phyloP scores from a whole-genome alignment of 176 grass and related monocot species.

The Aegilops umbellulata region DNA sequence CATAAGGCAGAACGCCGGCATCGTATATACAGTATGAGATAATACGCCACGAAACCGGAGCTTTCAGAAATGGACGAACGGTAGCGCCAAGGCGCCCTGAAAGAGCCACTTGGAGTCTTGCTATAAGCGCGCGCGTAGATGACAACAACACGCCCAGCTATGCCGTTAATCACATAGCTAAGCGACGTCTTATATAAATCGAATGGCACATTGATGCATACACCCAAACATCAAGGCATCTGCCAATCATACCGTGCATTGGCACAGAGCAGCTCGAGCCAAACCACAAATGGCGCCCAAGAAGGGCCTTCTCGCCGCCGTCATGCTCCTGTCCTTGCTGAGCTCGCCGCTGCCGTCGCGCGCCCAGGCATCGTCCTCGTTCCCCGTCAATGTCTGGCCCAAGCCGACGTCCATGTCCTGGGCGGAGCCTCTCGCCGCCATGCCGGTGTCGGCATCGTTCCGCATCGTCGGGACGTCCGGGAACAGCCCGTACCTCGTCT shows the following conservation, averaged over 20 bases:
- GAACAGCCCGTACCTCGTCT: constrained; percentile 49
- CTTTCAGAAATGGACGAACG: constrained; percentile 11
- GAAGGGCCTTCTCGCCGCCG: background rate
- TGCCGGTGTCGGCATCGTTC: constrained; percentile 69
- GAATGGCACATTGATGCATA: background rate
- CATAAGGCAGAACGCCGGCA: constrained; percentile 28
- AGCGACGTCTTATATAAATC: background rate
- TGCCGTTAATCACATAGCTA: background rate
- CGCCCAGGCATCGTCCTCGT: background rate
- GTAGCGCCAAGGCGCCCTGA: background rate
- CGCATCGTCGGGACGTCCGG: constrained; percentile 36
- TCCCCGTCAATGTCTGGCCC: constrained; percentile 85
- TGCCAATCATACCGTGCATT: constrained; percentile 1
- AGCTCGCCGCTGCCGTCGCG: background rate
- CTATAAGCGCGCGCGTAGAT: background rate
- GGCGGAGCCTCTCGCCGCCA: constrained; percentile 38
- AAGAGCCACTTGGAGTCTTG: constrained; percentile 35
- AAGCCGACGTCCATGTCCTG: constrained; percentile 79
- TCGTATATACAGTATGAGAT: background rate
- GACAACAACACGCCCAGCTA: background rate
- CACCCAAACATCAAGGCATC: background rate
- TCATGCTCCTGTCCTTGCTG: constrained; percentile 11
- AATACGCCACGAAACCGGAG: background rate
- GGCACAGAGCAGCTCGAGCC: background rate
- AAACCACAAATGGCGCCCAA: constrained; percentile 3